These are phyloP conservation scores for Plantago elongata DNA, from an alignment of 257 asterid genomes.

Conservation along the genomic window DNA sequence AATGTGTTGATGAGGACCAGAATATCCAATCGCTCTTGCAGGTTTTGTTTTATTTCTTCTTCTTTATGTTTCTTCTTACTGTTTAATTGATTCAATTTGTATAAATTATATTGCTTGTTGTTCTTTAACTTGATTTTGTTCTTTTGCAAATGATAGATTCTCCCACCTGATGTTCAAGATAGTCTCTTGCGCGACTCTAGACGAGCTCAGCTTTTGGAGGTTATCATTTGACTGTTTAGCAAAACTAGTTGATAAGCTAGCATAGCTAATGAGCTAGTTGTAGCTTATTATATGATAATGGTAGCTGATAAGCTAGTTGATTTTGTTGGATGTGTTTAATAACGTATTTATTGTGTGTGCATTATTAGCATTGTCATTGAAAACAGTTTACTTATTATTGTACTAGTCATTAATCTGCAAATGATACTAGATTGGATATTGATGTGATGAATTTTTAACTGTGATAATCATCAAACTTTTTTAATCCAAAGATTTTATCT, in stretches of 20 bases:
- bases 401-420: neutral
- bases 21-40: constrained; percentile 40
- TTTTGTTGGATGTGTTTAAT: neutral
- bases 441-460: neutral
- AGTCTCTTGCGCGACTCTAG: constrained; percentile 35
- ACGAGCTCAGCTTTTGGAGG: constrained; percentile 56
- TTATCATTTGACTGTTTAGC: constrained; percentile 5
- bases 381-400: neutral
- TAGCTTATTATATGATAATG: too few relatives aligned
- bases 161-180: constrained; percentile 63
- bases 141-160: constrained; percentile 35
- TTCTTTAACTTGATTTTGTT: too few relatives aligned
- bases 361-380: too few relatives aligned
- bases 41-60: constrained; percentile 22
- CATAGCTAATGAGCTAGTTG: too few relatives aligned
- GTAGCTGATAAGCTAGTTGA: too few relatives aligned
- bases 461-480: neutral
- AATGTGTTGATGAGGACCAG: constrained; percentile 14
- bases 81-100: neutral
- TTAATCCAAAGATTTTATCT: neutral
- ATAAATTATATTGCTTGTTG: neutral
- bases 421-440: neutral
- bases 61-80: constrained; percentile 1
- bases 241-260: too few relatives aligned
- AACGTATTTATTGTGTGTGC: too few relatives aligned